Evolutionary conservation across 1,284 basidiomycete species (phyloP), one percentile per base, ranked within the genome.

Genomic region (Ustilago lituana): DNA sequence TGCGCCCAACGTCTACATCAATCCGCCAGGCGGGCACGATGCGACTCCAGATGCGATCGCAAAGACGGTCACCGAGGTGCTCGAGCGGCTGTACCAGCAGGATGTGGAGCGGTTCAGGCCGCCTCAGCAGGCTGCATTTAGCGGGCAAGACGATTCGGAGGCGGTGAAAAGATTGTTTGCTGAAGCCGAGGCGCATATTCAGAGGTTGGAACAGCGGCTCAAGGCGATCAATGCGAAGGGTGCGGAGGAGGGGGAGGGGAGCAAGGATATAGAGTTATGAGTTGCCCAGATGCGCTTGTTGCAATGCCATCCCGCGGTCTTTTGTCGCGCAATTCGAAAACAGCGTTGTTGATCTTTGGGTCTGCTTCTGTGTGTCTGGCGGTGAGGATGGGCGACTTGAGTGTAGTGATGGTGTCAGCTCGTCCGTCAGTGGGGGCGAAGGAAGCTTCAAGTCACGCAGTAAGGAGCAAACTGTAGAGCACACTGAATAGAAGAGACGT

Each of bases 151-250:
- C 62, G 85, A 85, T 62, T 82, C 91, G 73, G 88, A 89, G 71
- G 69, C 80, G 49, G 83, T 89, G 24, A 58, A 58, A 43, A 46
- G 36, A 38, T 17, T 67, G 41, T 32, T 67, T 3, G 47, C 35
- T 1, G 54, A 67, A 31, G 53, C 64, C 1, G 89, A 90, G 75
- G 84, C 85, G 49, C 84, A 87, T 57, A 84, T 88, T 17, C 83
- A 81, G 38, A 51, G 73, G 19, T 82, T 90, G 27, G 84, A 85
- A 58, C 83, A 84, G 41, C 33, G 55, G 15, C 48, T 74, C 37
- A 59, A 48, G 43, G 61, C 49, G 29, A 39, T 58, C 17, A 55
- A 51, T 23, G 24, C 46, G 29, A 17, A 31, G 19, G 46, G 26
- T 1, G 48, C 48, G 22, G 38, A 15, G 23, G 29, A 51, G 29